phyloP scores from a whole-genome alignment of 2,329 filamentous ascomycete species.

The Cucurbitaria berberidis region DNA sequence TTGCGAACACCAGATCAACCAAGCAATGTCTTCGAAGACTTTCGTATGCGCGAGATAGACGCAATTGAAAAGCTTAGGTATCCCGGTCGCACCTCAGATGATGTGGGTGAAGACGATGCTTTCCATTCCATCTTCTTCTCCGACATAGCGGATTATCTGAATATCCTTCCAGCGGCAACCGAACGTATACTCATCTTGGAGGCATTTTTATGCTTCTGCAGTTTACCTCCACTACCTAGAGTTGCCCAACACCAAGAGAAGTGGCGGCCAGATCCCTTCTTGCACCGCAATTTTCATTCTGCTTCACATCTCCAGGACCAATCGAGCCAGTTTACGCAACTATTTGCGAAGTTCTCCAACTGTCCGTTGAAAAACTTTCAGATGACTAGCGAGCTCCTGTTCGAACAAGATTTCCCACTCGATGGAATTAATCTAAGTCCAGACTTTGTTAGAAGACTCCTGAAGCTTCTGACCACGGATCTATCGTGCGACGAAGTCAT shows the following conservation, averaged over 20 bases:
- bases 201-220: conserved; percentile 62
- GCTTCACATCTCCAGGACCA: conserved; percentile 10
- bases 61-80: conserved; percentile 58
- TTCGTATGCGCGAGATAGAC: conserved; percentile 59
- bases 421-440: conserved; percentile 9
- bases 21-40: conserved; percentile 25
- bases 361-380: conserved; percentile 21
- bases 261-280: conserved; percentile 62
- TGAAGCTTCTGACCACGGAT: conserved; percentile 63
- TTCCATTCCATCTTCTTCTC: conserved; percentile 81
- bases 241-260: conserved; percentile 30
- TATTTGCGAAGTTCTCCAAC: conserved; percentile 11
- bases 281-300: conserved; percentile 47
- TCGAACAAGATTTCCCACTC: conserved; percentile 31
- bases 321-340: conserved; percentile 3
- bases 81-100: conserved; percentile 77
- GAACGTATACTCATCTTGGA: conserved; percentile 64
- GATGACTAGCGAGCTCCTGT: conserved; percentile 34
- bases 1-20: conserved; percentile 12
- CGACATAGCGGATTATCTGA: conserved; percentile 72
- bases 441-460: conserved; percentile 39
- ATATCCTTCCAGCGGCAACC: conserved; percentile 47
- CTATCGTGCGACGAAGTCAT: conserved; percentile 54
- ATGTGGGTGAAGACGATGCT: conserved; percentile 77
- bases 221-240: conserved; percentile 58